phyloP scores from a whole-genome alignment of 768 basidiomycete genomes.

The Termitomyces heimii region DNA sequence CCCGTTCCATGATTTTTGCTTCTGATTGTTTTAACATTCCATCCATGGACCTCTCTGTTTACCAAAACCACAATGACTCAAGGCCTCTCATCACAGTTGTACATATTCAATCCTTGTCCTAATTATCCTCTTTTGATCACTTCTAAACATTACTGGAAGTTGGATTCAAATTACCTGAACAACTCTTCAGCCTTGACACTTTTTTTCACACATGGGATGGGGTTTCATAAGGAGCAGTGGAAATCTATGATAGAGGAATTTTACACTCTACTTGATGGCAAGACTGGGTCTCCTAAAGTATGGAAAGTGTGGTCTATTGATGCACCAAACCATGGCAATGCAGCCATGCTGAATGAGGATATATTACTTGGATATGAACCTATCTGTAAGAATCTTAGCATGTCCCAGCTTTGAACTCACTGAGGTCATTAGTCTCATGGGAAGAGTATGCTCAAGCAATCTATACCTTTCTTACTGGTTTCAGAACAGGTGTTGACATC shows the following conservation, averaged over 20 bases:
- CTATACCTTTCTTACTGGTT: conserved; percentile 41
- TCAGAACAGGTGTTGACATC: conserved; percentile 42
- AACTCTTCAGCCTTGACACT: conserved; percentile 39
- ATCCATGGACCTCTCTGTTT: neutral
- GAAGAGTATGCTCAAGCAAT: conserved; percentile 45
- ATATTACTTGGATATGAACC: conserved; percentile 35
- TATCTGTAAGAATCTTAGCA: conserved; percentile 28
- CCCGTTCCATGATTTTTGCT: neutral
- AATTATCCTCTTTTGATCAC: conserved; percentile 41
- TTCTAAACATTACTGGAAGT: conserved; percentile 45
- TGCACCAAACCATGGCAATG: conserved; percentile 52
- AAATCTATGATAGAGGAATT: conserved; percentile 49
- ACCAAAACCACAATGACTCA: neutral
- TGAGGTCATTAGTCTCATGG: conserved; percentile 37
- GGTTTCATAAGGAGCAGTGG: conserved; percentile 57
- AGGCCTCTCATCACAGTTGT: conserved; percentile 20
- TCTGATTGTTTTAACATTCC: neutral
- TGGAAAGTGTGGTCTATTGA: conserved; percentile 48
- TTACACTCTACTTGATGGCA: conserved; percentile 19
- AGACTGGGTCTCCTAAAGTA: conserved; percentile 24
- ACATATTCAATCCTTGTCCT: conserved; percentile 48
- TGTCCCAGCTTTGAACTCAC: neutral
- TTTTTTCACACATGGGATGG: conserved; percentile 46
- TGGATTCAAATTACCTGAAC: conserved; percentile 22
- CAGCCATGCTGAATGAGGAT: conserved; percentile 41